These are phyloP conservation scores for Aureobasidium lini DNA, from an alignment of 2,329 filamentous ascomycete genomes.

Conservation along the genomic window DNA sequence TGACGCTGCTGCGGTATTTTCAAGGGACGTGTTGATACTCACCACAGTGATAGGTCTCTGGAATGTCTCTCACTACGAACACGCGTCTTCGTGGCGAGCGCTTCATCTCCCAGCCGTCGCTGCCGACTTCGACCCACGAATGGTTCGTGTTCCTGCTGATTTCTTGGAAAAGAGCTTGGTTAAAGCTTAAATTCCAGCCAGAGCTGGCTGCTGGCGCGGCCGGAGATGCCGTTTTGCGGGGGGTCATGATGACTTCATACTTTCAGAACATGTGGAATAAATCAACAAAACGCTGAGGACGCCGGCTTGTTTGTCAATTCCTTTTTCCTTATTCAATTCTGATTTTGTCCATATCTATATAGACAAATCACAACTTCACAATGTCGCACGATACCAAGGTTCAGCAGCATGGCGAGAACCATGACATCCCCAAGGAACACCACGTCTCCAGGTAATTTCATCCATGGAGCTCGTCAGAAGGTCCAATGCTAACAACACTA, in stretches of 20 bases:
- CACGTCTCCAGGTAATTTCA: slow-evolving; percentile 38
- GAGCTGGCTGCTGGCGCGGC: neutral
- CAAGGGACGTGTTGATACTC: too few species aligned
- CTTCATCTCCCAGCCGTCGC: neutral
- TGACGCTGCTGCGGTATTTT: too few species aligned
- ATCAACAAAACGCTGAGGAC: neutral
- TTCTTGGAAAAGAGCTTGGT: slow-evolving; percentile 9
- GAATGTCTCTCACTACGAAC: too few species aligned
- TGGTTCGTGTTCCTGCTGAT: neutral
- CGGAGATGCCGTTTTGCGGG: neutral
- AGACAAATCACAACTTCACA: neutral
- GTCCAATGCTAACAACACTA: neutral
- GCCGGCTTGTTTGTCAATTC: neutral
- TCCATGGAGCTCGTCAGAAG: neutral
- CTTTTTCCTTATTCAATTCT: neutral
- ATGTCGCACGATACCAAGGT: slow-evolving; percentile 8
- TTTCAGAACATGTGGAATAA: neutral
- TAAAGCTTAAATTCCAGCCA: neutral
- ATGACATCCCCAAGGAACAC: slow-evolving; percentile 43
- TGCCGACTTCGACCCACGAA: neutral
- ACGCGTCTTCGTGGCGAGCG: neutral
- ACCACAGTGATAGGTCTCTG: too few species aligned
- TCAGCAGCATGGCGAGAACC: slow-evolving; percentile 7
- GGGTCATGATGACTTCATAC: slow-evolving; percentile 5
- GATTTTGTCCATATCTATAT: neutral